Base-by-base conservation (phyloP, 768 basidiomycete species). In the Punctularia strigosozonata region DNA sequence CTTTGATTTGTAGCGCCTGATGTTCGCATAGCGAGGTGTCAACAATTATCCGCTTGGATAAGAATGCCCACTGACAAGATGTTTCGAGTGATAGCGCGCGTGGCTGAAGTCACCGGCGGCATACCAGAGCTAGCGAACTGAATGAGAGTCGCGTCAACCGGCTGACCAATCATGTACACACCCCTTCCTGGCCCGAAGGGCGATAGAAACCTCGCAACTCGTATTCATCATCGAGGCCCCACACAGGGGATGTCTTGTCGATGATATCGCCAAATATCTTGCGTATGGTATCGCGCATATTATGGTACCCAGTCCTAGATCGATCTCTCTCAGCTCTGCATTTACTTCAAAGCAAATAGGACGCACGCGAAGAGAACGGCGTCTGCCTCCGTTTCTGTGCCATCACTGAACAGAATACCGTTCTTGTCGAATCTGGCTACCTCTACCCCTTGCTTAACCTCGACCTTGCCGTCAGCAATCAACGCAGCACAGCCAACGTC, bases 381-480 rank as follows among this genome's bases (percentile, higher is more conserved):
- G 43, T 57, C 55, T 1, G 52, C 54, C 4, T 42, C 14, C 1
- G 55, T 31, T 37, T 50, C 43, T 13, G 39, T 44, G 1, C 49
- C 54, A 28, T 59, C 50, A 8, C 36, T 44, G 36, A 53, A 41
- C 20, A 32, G 23, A 6, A 57, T 18, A 5, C 50, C 48, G 15
- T 32, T 42, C 18, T 53, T 28, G 1, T 52, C 59, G 44, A 63
- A 61, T 13, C 38, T 37, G 22, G 41, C 45, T 14, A 59, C 41
- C n/a, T 31, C 37, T 5, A 50, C 41, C 19, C 63, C 64, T 38
- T 57, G 59, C 53, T 65, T 71, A 47, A 73, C 50, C 48, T 70
- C 71, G 61, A 76, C 72, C 33, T 57, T 57, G 17, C 73, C 69
- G 19, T 68, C 60, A 19, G 60, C 60, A 40, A 73, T 70, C 39